Conservation (phyloP, 352 stramenopile genomes). For the Pythium dissotocum region DNA sequence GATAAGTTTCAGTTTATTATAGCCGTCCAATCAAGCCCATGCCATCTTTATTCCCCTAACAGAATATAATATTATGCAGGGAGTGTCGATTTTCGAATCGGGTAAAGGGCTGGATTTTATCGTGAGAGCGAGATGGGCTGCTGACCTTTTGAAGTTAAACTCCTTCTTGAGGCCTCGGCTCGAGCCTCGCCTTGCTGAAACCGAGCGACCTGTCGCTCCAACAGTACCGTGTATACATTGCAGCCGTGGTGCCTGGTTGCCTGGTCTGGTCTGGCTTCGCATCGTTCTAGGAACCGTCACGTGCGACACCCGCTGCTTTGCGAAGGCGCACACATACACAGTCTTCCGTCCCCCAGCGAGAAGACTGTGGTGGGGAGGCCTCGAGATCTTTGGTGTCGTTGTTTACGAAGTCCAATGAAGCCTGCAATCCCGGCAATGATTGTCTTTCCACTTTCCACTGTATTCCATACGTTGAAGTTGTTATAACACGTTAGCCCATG, state of each 20-base stretch:
- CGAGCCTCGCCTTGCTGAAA: too few species aligned
- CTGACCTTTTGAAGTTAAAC: background rate
- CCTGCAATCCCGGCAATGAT: too few species aligned
- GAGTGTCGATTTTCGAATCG: background rate
- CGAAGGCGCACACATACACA: too few species aligned
- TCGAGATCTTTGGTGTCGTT: background rate
- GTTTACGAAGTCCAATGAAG: background rate
- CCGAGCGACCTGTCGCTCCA: background rate
- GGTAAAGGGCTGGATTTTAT: too few species aligned
- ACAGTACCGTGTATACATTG: background rate
- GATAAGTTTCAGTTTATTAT: background rate
- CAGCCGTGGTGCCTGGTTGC: background rate
- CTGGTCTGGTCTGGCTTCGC: too few species aligned
- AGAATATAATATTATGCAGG: background rate
- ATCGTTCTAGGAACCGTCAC: too few species aligned
- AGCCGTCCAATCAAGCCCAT: background rate
- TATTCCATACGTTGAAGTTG: background rate
- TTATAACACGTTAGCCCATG: background rate
- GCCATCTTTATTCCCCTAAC: background rate
- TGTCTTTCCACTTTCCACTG: background rate
- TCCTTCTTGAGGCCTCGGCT: too few species aligned
- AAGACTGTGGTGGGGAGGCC: too few species aligned
- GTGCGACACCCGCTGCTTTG: too few species aligned
- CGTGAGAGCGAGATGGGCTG: too few species aligned
- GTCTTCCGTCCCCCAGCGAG: too few species aligned